Percentiles rank a stretch among this genome's conserved stretches.
phyloP scores from a whole-genome alignment of 176 grass and related monocot species.

The Otatea glauca region DNA sequence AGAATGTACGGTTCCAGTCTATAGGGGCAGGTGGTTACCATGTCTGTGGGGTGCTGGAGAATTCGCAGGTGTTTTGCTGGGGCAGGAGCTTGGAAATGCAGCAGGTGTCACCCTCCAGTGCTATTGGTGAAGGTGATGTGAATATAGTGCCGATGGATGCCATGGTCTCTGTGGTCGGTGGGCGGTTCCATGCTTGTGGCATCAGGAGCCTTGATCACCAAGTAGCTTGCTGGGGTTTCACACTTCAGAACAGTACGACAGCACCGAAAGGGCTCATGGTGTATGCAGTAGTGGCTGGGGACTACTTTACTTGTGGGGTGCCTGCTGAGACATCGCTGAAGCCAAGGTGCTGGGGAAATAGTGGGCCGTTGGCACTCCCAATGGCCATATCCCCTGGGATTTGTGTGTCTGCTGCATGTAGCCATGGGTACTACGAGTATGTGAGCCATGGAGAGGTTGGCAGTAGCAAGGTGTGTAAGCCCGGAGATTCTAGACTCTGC shows the following conservation, averaged over 20 bases:
- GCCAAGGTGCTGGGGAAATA: conserved; percentile 90
- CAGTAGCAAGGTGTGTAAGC: conserved; percentile 69
- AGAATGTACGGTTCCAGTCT: conserved; percentile 68
- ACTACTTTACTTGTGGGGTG: conserved; percentile 95
- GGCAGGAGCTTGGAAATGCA: conserved; percentile 90
- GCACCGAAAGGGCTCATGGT: conserved; percentile 71
- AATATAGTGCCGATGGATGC: conserved; percentile 93
- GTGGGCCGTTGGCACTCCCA: conserved; percentile 77
- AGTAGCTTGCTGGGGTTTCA: conserved; percentile 93
- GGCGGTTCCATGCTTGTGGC: conserved; percentile 93
- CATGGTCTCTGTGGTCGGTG: conserved; percentile 82
- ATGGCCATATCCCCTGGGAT: conserved; percentile 90
- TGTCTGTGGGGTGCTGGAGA: conserved; percentile 91
- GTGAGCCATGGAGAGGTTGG: conserved; percentile 49
- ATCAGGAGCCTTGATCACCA: conserved; percentile 86
- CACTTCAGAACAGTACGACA: conserved; percentile 69
- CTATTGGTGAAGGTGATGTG: conserved; percentile 76
- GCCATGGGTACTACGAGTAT: conserved; percentile 79
- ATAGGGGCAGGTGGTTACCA: conserved; percentile 90
- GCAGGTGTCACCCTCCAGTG: conserved; percentile 57
- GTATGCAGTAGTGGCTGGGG: conserved; percentile 79
- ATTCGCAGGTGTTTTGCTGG: conserved; percentile 92
- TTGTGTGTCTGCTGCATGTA: conserved; percentile 70
- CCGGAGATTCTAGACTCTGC: conserved; percentile 81
- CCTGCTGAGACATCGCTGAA: conserved; percentile 61